Percentiles rank a stretch among this genome's conserved stretches.
These are phyloP conservation scores for Pseudohyphozyma bogoriensis DNA, from an alignment of 768 basidiomycete species.

Conservation along the genomic window DNA sequence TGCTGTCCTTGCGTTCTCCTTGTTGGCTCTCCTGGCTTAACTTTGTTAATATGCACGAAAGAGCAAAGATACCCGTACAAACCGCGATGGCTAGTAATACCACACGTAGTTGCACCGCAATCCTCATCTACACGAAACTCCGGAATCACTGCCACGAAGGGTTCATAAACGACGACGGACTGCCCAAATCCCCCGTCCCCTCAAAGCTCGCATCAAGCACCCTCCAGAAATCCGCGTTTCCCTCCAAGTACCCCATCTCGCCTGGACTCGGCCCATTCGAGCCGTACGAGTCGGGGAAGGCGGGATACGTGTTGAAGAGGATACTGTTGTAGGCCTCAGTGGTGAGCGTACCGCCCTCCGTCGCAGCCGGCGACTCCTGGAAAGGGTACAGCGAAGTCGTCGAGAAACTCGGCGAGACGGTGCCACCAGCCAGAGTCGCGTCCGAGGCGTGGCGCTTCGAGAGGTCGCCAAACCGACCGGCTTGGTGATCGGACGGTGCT, in stretches of 20 bases:
- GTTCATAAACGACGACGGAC: no score
- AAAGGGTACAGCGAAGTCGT: no score
- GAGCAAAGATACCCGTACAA: no score
- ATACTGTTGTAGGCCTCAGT: conserved; percentile 16
- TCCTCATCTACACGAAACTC: no score
- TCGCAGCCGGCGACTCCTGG: conserved; percentile 4
- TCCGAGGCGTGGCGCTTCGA: conserved; percentile 11
- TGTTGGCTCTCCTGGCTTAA: no score
- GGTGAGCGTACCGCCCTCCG: background rate
- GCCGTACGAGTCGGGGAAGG: no score
- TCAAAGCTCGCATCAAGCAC: conserved; percentile 10
- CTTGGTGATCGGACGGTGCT: background rate
- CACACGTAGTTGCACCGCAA: no score
- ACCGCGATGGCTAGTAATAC: no score
- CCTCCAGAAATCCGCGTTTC: conserved; percentile 12
- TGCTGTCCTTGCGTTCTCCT: no score
- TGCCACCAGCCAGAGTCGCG: background rate
- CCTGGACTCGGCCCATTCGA: background rate
- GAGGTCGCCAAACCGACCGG: background rate
- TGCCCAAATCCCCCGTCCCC: background rate
- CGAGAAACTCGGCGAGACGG: background rate
- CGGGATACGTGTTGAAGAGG: conserved; percentile 3
- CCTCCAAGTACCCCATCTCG: background rate
- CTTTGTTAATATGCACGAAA: no score
- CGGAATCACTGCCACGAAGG: no score